Conservation (phyloP, 768 basidiomycete species). For the Rhizopogon salebrosus region DNA sequence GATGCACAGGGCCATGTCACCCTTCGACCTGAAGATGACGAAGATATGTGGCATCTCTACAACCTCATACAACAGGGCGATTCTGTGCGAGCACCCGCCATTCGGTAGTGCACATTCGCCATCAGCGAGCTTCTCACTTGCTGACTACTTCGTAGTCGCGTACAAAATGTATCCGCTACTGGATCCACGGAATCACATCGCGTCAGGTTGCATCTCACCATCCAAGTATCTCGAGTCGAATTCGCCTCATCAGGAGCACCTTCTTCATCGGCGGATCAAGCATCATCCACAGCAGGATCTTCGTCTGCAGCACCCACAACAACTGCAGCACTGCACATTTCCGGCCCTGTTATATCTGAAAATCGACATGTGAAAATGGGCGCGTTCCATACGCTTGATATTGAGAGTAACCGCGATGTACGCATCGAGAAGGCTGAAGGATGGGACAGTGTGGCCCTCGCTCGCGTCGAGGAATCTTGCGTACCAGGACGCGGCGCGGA, state of each 20-base stretch:
- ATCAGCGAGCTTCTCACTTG: not conserved
- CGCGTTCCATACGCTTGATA: conserved; percentile 90
- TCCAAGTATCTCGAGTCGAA: conserved; percentile 73
- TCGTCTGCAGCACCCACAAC: conserved; percentile 29
- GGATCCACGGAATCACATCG: conserved; percentile 93
- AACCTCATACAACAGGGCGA: conserved; percentile 93
- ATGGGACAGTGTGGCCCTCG: conserved; percentile 88
- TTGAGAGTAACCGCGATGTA: conserved; percentile 88
- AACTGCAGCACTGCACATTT: conserved; percentile 71
- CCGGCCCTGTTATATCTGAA: conserved; percentile 81
- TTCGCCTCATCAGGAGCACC: conserved; percentile 70
- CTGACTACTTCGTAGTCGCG: conserved; percentile 47
- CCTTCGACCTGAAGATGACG: conserved; percentile 94
- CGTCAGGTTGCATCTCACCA: conserved; percentile 77
- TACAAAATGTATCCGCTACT: conserved; percentile 85
- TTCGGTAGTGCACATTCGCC: conserved; percentile 47
- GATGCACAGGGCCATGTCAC: conserved; percentile 79
- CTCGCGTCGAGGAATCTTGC: conserved; percentile 82
- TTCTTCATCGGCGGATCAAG: conserved; percentile 42
- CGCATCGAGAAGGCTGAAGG: conserved; percentile 81
- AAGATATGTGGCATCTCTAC: conserved; percentile 99
- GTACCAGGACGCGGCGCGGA: conserved; percentile 94
- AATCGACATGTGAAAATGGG: conserved; percentile 89
- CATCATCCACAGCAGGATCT: conserved; percentile 17
- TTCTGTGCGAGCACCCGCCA: conserved; percentile 76